phyloP scores from a whole-genome alignment of 2,329 filamentous ascomycete species.

The Kalaharituber pfeilii region DNA sequence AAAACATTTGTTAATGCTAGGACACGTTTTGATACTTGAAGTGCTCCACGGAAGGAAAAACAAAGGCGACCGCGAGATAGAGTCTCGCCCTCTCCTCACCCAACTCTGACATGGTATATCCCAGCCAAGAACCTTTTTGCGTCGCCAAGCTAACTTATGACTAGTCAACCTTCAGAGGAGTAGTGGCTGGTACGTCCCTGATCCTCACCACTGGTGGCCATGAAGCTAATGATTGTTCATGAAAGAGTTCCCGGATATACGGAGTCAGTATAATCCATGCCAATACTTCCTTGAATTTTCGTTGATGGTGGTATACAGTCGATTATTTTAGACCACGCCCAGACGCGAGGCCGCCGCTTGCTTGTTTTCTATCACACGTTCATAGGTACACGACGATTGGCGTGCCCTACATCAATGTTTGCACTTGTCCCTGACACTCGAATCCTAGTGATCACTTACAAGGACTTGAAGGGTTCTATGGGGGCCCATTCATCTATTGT shows the following conservation, averaged over 20 bases:
- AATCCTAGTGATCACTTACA: conserved; percentile 56
- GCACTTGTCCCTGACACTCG: neutral
- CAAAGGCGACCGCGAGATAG: too few relatives aligned
- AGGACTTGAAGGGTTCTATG: conserved; percentile 53
- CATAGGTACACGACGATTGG: conserved; percentile 32
- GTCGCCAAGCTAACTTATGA: conserved; percentile 28
- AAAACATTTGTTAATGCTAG: too few relatives aligned
- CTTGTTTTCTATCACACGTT: conserved; percentile 80
- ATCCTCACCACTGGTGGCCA: neutral
- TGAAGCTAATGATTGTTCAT: neutral
- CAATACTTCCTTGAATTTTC: neutral
- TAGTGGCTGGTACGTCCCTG: conserved; percentile 33
- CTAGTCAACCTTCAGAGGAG: conserved; percentile 61
- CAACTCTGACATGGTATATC: too few relatives aligned
- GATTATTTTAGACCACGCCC: conserved; percentile 57
- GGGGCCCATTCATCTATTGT: conserved; percentile 76
- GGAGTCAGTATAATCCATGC: conserved; percentile 33
- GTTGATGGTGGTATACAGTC: conserved; percentile 34
- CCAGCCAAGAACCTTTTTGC: neutral
- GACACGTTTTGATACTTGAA: too few relatives aligned
- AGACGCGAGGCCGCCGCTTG: conserved; percentile 43
- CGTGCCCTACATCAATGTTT: conserved; percentile 1
- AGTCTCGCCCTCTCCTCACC: too few relatives aligned
- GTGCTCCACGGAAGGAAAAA: too few relatives aligned
- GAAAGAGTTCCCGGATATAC: conserved; percentile 59